Percentiles rank a stretch among this genome's conserved stretches.
These are phyloP conservation scores for Eimeria tenella DNA, from an alignment of 169 alveolate species.

Conservation along the genomic window DNA sequence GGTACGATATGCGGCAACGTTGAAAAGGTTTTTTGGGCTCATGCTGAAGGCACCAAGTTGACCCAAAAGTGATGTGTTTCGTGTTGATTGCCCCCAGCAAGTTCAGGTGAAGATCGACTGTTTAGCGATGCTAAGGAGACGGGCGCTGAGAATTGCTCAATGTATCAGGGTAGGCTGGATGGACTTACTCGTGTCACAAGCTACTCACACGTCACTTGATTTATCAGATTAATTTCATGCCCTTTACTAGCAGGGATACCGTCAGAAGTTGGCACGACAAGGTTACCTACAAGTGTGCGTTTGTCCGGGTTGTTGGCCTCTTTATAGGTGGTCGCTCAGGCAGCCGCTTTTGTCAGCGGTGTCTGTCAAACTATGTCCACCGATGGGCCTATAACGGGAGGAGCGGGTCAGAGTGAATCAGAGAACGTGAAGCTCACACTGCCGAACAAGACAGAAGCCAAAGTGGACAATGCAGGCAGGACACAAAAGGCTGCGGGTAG, in stretches of 20 bases:
- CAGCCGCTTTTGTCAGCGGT: constrained; percentile 12
- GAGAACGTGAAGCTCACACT: neutral
- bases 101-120: constrained; percentile 46
- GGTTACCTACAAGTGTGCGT: no score
- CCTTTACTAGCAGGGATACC: no score
- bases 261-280: no score
- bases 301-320: neutral
- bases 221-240: no score
- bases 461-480: neutral
- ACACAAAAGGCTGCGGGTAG: neutral
- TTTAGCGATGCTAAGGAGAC: constrained; percentile 16
- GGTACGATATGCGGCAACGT: neutral
- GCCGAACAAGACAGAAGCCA: no score
- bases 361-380: neutral
- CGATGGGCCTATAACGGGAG: neutral
- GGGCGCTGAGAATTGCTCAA: neutral
- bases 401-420: neutral
- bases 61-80: neutral
- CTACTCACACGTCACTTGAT: no score
- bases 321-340: neutral
- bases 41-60: neutral
- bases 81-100: neutral
- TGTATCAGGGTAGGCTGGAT: constrained; percentile 10
- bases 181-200: no score
- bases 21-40: neutral